Evolutionary conservation across 257 asterid genomes (phyloP).

Genomic region (Forsythia suspensa): DNA sequence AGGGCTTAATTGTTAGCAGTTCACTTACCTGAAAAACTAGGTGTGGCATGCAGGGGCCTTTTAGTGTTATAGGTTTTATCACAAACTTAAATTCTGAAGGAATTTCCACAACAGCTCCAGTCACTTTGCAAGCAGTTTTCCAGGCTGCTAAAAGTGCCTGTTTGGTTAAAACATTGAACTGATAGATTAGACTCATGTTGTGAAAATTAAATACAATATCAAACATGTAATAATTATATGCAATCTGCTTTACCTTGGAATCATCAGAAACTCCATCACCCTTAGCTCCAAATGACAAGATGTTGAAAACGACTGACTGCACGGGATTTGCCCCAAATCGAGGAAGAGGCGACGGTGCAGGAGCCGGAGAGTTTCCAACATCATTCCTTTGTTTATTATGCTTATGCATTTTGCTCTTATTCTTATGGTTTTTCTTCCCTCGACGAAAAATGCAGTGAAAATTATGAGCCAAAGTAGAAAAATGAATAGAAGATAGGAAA

Average conservation of each 20-base stretch:
- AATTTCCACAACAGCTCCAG: constrained; percentile 50
- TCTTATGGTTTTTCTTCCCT: constrained; percentile 40
- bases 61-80: constrained; percentile 66
- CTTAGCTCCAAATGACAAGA: constrained; percentile 70
- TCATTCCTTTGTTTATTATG: constrained; percentile 31
- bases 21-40: constrained; percentile 58
- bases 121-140: constrained; percentile 61
- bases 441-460: constrained; percentile 28
- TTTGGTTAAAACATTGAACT: background rate
- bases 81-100: constrained; percentile 55
- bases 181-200: background rate
- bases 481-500: constrained; percentile 24
- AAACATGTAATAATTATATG: background rate
- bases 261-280: constrained; percentile 73
- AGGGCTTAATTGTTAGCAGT: background rate
- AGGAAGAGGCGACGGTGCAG: background rate
- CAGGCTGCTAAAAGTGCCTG: constrained; percentile 77
- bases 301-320: constrained; percentile 34
- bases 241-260: constrained; percentile 46
- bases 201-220: background rate
- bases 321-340: constrained; percentile 11
- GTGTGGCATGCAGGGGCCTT: constrained; percentile 78
- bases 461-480: constrained; percentile 32
- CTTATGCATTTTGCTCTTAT: constrained; percentile 39
- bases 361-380: constrained; percentile 9